These are phyloP conservation scores for Tuber magnatum DNA, from an alignment of 495 filamentous ascomycete genomes.

Conservation along the genomic window DNA sequence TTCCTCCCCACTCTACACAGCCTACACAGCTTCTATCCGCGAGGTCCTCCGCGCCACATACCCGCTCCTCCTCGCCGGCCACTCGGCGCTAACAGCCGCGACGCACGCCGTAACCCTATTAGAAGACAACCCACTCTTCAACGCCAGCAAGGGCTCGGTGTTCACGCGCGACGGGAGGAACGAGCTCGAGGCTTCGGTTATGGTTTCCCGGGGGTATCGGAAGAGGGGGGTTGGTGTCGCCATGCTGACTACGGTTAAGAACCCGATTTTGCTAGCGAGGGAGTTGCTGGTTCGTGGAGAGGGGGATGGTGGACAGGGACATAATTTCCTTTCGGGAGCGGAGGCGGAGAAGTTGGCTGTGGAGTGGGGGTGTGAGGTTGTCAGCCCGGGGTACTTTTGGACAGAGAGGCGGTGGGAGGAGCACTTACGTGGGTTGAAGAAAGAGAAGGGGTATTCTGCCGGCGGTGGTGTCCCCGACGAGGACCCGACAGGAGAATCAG, in stretches of 20 bases:
- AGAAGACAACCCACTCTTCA: constrained; percentile 79
- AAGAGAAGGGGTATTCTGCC: not conserved
- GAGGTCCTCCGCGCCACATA: constrained; percentile 47
- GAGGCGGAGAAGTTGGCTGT: constrained; percentile 61
- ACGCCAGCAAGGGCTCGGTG: constrained; percentile 75
- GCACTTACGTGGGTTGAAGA: constrained; percentile 59
- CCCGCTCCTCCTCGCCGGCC: constrained; percentile 44
- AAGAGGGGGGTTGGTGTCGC: constrained; percentile 75
- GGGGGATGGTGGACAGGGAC: constrained; percentile 48
- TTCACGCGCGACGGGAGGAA: constrained; percentile 75
- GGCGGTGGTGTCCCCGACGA: constrained; percentile 32
- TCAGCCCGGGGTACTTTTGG: constrained; percentile 66
- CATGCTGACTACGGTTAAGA: constrained; percentile 62
- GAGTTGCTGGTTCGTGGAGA: constrained; percentile 63
- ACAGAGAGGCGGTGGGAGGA: constrained; percentile 76
- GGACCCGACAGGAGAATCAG: constrained; percentile 38
- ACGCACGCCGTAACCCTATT: constrained; percentile 68
- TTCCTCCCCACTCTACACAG: constrained; percentile 32
- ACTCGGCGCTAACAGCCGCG: constrained; percentile 61
- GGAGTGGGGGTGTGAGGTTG: constrained; percentile 62
- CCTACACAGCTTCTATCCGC: constrained; percentile 32
- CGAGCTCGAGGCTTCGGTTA: constrained; percentile 84
- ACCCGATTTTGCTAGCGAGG: constrained; percentile 68
- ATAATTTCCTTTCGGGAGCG: constrained; percentile 60
- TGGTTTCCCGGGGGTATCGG: constrained; percentile 65